Evolutionary conservation across 345 rosid genomes (phyloP).

Genomic region (Arabidopsis suecica): DNA sequence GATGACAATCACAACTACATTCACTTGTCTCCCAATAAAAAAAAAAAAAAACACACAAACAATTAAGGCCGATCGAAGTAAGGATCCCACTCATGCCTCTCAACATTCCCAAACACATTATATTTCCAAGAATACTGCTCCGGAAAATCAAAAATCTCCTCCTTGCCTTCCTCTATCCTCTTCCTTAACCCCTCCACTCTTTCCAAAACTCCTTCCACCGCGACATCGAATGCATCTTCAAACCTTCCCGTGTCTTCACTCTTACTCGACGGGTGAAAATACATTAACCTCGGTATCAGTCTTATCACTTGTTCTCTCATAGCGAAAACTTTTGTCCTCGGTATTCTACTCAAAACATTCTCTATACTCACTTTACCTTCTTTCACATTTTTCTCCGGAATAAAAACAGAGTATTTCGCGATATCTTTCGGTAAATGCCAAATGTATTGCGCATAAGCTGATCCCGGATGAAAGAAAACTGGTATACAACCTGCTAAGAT

Average conservation of each 20-base stretch:
- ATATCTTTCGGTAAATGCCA: conserved; percentile 84
- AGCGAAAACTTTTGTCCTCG: conserved; percentile 40
- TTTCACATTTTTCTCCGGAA: conserved; percentile 56
- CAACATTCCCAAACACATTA: conserved; percentile 53
- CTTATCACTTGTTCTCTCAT: conserved; percentile 72
- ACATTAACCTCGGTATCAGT: conserved; percentile 64
- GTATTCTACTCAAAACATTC: conserved; percentile 51
- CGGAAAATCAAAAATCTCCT: conserved; percentile 45
- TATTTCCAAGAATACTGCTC: conserved; percentile 71
- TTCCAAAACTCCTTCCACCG: conserved; percentile 67
- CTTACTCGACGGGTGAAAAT: conserved; percentile 59
- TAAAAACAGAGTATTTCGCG: conserved; percentile 63
- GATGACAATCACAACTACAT: conserved; percentile 23
- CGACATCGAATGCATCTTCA: conserved; percentile 80
- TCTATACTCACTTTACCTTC: conserved; percentile 61
- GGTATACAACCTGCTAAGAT: conserved; percentile 88
- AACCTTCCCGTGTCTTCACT: conserved; percentile 48
- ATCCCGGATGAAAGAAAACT: conserved; percentile 88
- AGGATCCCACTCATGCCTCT: conserved; percentile 68
- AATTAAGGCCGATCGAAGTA: conserved; percentile 51
- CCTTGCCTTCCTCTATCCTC: conserved; percentile 47
- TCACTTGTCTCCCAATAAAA: conserved; percentile 28
- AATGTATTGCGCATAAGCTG: conserved; percentile 76
- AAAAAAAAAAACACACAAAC: neutral
- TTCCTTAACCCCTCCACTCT: conserved; percentile 55